Percentiles rank a stretch among this genome's conserved stretches.
Evolutionary conservation across 73 alveolate genomes (phyloP).

Genomic region (Uronychia setigera): DNA sequence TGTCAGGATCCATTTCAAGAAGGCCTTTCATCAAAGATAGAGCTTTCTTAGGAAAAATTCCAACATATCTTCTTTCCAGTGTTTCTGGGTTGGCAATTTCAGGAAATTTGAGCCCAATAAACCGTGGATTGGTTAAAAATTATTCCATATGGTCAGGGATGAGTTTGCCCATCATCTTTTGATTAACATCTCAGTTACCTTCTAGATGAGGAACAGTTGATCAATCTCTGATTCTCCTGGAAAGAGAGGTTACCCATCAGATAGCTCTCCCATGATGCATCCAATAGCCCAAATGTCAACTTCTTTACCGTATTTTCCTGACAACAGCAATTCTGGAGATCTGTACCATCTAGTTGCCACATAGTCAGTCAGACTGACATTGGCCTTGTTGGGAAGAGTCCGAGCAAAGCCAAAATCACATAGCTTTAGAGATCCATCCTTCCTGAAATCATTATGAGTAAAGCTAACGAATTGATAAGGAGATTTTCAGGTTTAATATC

Average conservation of each 20-base stretch:
- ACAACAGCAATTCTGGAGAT: slow-evolving; percentile 87
- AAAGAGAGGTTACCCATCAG: slow-evolving; percentile 88
- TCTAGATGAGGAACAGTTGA: slow-evolving; percentile 53
- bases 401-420: slow-evolving; percentile 93
- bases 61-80: slow-evolving; percentile 84
- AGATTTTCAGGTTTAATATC: slow-evolving; percentile 87
- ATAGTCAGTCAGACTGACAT: slow-evolving; percentile 75
- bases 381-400: slow-evolving; percentile 42
- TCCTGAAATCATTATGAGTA: background rate
- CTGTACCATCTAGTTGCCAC: slow-evolving; percentile 90
- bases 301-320: slow-evolving; percentile 82
- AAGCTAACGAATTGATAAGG: slow-evolving; percentile 39
- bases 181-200: background rate
- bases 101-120: slow-evolving; percentile 38
- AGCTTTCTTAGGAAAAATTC: slow-evolving; percentile 76
- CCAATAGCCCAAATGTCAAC: slow-evolving; percentile 96
- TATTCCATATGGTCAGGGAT: background rate
- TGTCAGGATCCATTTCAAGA: slow-evolving; percentile 84
- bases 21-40: slow-evolving; percentile 80
- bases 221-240: slow-evolving; percentile 91
- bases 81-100: slow-evolving; percentile 87
- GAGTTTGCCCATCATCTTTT: background rate
- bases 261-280: slow-evolving; percentile 91
- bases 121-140: slow-evolving; percentile 7
- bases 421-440: slow-evolving; percentile 61